Evolutionary conservation across 306 rosid genomes (phyloP).

Genomic region (Vigna unguiculata): DNA sequence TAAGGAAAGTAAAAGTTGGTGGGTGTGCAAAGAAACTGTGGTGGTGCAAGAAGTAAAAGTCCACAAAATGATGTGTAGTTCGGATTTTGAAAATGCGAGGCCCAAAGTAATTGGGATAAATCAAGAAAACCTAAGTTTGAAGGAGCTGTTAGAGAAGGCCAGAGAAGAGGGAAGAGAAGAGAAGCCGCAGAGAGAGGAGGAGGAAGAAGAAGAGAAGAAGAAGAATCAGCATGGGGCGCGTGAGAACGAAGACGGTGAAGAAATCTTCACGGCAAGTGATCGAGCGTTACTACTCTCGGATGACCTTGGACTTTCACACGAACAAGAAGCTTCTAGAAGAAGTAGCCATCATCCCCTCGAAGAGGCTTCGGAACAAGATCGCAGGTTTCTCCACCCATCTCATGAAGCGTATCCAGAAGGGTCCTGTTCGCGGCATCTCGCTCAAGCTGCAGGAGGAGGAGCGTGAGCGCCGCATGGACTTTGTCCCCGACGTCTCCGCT

Average conservation of each 20-base stretch:
- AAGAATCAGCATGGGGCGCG: conserved; percentile 56
- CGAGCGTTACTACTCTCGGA: conserved; percentile 62
- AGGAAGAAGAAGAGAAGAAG: background rate
- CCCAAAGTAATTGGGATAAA: too few species aligned
- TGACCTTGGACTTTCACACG: conserved; percentile 66
- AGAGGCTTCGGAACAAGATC: conserved; percentile 69
- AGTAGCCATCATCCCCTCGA: conserved; percentile 62
- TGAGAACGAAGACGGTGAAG: conserved; percentile 73
- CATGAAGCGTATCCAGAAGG: conserved; percentile 70
- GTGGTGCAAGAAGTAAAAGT: too few species aligned
- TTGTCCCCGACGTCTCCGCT: conserved; percentile 63
- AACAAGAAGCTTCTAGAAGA: conserved; percentile 67
- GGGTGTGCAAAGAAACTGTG: too few species aligned
- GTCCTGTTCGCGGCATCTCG: conserved; percentile 67
- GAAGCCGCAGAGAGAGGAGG: background rate
- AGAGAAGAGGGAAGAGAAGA: background rate
- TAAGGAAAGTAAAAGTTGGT: too few species aligned
- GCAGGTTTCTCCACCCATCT: conserved; percentile 72
- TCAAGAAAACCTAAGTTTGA: background rate
- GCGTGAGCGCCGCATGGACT: conserved; percentile 73
- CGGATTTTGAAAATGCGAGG: too few species aligned
- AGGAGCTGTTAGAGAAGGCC: background rate
- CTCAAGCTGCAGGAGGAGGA: conserved; percentile 75
- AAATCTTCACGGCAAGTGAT: conserved; percentile 70
- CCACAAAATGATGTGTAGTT: too few species aligned